Evolutionary conservation across 2,329 filamentous ascomycete genomes (phyloP).

Genomic region (Thelonectria rubi): DNA sequence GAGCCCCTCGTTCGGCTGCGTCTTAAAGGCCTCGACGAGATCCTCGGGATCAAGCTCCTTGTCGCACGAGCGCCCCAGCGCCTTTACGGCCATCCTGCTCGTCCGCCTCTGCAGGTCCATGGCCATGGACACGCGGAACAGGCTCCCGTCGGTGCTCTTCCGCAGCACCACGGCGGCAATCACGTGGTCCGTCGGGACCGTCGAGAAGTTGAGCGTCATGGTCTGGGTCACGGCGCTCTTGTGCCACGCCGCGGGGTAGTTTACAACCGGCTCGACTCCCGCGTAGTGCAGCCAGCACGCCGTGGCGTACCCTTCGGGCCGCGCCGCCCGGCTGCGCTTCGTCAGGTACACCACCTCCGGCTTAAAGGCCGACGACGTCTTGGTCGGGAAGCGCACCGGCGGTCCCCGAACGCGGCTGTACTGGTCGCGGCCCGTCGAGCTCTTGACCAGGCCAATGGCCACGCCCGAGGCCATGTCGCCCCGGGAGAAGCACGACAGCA

Average conservation of each 20-base stretch:
- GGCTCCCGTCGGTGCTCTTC: neutral
- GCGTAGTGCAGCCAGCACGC: conserved; percentile 26
- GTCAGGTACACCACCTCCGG: conserved; percentile 20
- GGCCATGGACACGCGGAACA: conserved; percentile 14
- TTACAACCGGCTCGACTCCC: neutral
- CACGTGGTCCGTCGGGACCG: neutral
- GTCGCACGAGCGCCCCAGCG: neutral
- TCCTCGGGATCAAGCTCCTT: neutral
- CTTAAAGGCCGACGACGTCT: neutral
- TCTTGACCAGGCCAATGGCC: conserved; percentile 18
- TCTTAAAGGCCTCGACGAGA: neutral
- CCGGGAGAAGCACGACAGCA: conserved; percentile 22
- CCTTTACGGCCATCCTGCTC: neutral
- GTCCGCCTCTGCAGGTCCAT: conserved; percentile 11
- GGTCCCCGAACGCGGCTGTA: conserved; percentile 23
- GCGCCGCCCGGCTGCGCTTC: conserved; percentile 9
- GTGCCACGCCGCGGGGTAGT: conserved; percentile 18
- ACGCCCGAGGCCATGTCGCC: conserved; percentile 21
- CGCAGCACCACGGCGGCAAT: neutral
- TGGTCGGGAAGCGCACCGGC: conserved; percentile 6
- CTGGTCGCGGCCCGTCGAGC: neutral
- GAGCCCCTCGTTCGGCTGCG: neutral
- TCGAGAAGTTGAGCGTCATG: conserved; percentile 19
- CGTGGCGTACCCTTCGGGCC: neutral
- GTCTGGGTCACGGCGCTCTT: conserved; percentile 3